Evolutionary conservation across 805 yeast genomes (phyloP), one percentile per base, ranked within the genome.

Genomic region (Cyberlindnera galapagoensis): DNA sequence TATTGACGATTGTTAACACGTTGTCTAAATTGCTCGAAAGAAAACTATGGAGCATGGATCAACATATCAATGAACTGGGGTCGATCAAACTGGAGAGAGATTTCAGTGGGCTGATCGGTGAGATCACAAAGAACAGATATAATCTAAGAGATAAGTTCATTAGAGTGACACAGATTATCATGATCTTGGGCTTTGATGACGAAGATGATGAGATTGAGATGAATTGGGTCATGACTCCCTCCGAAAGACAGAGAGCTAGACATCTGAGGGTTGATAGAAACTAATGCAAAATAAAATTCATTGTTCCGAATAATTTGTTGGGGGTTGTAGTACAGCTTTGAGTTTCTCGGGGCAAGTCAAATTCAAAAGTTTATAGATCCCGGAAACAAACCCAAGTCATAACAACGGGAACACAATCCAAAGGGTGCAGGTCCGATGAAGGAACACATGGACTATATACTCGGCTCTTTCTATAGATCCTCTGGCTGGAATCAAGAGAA

Each of bases 401-500:
- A n/a, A n/a, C n/a, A n/a, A n/a, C n/a, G n/a, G n/a, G n/a, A n/a
- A n/a, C n/a, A n/a, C n/a, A n/a, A n/a, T n/a, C n/a, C n/a, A n/a
- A n/a, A n/a, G n/a, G n/a, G n/a, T n/a, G n/a, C n/a, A n/a, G n/a
- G n/a, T 11, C 33, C 14, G 27, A 49, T 49, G 54, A 39, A 40
- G 35, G 70, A 74, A 26, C 88, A 82, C 60, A 86, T 90, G 95
- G 95, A 90, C 46, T 81, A 80, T 55, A 71, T 90, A 20, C 79
- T 80, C 45, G 67, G 71, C 56, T 72, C 83, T 44, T 90, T 83
- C 59, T 73, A 80, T 54, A 57, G 64, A 23, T 55, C 80, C 16
- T 77, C 94, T 1, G 69, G 69, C 5, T 88, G 97, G 97, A 76
- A 79, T 45, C 72, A 74, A 36, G 85, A 83, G 42, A 81, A 81